Percentiles rank a stretch among this genome's conserved stretches.
These are phyloP conservation scores for Aspergillus melleus DNA, from an alignment of 2,329 filamentous ascomycete species.

Conservation along the genomic window DNA sequence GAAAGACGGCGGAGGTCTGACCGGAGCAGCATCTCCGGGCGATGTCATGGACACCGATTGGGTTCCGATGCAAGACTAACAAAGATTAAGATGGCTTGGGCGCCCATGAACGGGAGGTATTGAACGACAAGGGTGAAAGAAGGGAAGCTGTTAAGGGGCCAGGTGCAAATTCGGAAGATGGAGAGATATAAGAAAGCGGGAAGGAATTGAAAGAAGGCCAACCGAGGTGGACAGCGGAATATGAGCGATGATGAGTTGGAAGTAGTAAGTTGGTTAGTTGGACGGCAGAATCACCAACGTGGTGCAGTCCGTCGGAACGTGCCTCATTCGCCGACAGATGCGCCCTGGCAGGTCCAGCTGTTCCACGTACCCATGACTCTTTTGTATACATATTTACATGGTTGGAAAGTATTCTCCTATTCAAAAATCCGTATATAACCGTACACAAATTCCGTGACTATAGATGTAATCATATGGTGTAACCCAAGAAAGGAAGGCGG, in stretches of 20 bases:
- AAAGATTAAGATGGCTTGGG: constrained; percentile 22
- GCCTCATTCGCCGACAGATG: constrained; percentile 1
- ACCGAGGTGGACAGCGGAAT: neutral
- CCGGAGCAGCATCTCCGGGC: constrained; percentile 62
- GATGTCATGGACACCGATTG: constrained; percentile 64
- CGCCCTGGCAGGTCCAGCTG: neutral
- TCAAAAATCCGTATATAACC: neutral
- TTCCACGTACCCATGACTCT: neutral
- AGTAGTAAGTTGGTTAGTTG: constrained; percentile 6
- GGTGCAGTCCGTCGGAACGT: constrained; percentile 7
- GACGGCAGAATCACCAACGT: constrained; percentile 14
- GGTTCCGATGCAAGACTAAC: constrained; percentile 22
- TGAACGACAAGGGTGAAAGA: neutral
- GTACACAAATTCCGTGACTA: neutral
- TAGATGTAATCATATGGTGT: neutral
- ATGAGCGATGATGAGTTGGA: neutral
- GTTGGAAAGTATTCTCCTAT: too few relatives aligned
- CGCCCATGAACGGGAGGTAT: constrained; percentile 29
- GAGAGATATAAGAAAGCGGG: neutral
- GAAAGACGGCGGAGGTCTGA: constrained; percentile 69
- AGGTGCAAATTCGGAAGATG: neutral
- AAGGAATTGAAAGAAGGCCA: neutral
- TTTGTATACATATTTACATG: too few relatives aligned
- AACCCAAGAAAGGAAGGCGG: neutral
- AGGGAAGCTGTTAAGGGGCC: neutral